Base-by-base conservation (phyloP, 192 early-diverging fungal genomes). In the Coemansia sp. region DNA sequence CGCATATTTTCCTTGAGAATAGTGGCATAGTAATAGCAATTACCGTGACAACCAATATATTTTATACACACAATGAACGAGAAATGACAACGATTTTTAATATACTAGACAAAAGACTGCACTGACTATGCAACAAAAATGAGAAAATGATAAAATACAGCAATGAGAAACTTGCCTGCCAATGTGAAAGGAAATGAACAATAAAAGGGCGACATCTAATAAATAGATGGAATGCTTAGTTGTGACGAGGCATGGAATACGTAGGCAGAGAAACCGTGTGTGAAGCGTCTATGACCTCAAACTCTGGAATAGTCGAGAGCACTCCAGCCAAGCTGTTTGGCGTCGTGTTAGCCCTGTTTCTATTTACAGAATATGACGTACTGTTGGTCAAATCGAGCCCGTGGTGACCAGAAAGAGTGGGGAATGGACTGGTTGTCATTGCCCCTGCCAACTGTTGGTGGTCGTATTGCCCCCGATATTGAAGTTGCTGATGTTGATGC, bases 201-300 rank as follows among this genome's bases (percentile, higher is more conserved):
- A 30, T 31, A 31, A 31, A 28, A 50, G 10, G 10, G 17, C 30
- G 17, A n/a, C 52, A 30, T 4, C 3, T 25, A 54, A 19, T 31
- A n/a, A 4, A 20, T 31, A 31, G 15, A 31, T n/a, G 17, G 19
- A 54, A 54, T 54, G 30, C 27, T 36, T 71, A 68, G 30, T 55
- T 55, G 59, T 50, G 54, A 23, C 53, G 62, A 11, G 33, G 17
- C 15, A 59, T 29, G 7, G 56, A 60, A 28, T 64, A 62, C 0
- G 44, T 30, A 47, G 50, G 34, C 38, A 59, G 53, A 4, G 42
- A 28, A 20, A 57, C 57, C 23, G 31, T 25, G 34, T 64, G 60
- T 28, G 40, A 54, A 20, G 61, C 53, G 29, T 73, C 70, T 15
- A 62, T 41, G 14, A 73, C 25, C 11, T 66, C 70, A 25, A 73